A percentile compares a stretch with the other conserved stretches of the same genome.
Conservation (phyloP, 2,329 filamentous ascomycete species). For the Endothia cerciana region DNA sequence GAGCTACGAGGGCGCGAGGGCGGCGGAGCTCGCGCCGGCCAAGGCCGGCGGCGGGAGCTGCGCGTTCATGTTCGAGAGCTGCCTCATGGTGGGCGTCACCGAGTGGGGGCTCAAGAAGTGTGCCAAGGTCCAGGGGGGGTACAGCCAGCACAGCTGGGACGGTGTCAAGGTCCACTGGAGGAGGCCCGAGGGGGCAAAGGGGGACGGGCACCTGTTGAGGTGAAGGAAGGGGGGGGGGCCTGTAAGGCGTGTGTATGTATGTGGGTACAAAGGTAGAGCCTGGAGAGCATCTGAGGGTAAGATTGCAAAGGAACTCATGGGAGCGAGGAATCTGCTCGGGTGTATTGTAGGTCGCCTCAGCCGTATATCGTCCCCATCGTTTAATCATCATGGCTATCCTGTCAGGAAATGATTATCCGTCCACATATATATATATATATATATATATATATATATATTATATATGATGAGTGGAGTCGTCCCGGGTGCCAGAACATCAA, state of each 20-base stretch:
- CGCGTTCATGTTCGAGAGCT: slow-evolving; percentile 73
- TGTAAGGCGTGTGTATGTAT: neutral
- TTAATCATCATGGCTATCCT: neutral
- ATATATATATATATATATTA: too few relatives aligned
- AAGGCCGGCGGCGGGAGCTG: slow-evolving; percentile 65
- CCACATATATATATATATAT: too few relatives aligned
- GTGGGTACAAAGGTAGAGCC: too few relatives aligned
- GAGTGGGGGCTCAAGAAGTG: slow-evolving; percentile 69
- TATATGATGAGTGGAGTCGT: too few relatives aligned
- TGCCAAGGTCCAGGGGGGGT: slow-evolving; percentile 64
- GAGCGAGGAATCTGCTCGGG: neutral
- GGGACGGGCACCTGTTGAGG: slow-evolving; percentile 34
- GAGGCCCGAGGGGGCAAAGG: slow-evolving; percentile 27
- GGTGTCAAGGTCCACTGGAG: slow-evolving; percentile 60
- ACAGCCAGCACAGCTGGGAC: slow-evolving; percentile 82
- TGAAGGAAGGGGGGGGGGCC: slow-evolving; percentile 33
- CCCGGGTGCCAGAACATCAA: neutral
- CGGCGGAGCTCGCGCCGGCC: slow-evolving; percentile 56
- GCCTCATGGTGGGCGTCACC: slow-evolving; percentile 71
- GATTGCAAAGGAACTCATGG: neutral
- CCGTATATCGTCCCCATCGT: neutral
- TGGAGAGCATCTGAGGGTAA: neutral
- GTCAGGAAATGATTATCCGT: neutral
- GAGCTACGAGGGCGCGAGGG: slow-evolving; percentile 59
- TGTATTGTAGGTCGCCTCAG: neutral